Evolutionary conservation across 2,329 filamentous ascomycete genomes (phyloP), one percentile per base, ranked within the genome.

Genomic region (Fusarium sarcochroum): DNA sequence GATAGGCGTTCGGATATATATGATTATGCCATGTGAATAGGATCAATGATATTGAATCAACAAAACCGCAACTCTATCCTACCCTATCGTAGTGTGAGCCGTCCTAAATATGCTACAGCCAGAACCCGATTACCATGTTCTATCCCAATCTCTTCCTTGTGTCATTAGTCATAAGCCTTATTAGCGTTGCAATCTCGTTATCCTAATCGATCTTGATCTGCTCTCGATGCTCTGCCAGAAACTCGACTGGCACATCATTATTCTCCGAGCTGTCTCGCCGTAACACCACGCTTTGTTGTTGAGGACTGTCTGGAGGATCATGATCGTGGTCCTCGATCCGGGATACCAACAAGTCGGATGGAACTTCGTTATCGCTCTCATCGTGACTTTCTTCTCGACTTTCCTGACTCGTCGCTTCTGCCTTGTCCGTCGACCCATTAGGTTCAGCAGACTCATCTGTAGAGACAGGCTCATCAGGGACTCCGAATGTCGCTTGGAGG

Each of bases 171-270:
- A 66, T 60, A 32, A 55, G 25, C 42, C 32, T 47, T 49, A 49
- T 52, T 27, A 67, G 40, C 30, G 37, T 58, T 18, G 18, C 30
- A 41, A 51, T 44, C 23, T 53, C 40, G n/a, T 20, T 13, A 7
- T 53, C 52, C 57, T 64, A 70, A 17, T 73, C 62, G 21, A 44
- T 47, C 41, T 65, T 65, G 30, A 56, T 38, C 35, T 63, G 58
- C 17, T 47, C 58, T 8, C 54, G 53, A 50, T 85, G 82, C 69
- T 86, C 82, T 13, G 82, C 82, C 8, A 88, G 67, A 66, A 88
- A 87, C 59, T 88, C 85, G 0, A 77, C 76, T 2, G 86, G 85
- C 9, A 87, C 80, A 51, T 85, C 84, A 48, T 85, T 85, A n/a
- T 58, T 50, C 61, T 83, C 83, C 5, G 58, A 48, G 66, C 80